Percentiles rank a stretch among this genome's conserved stretches.
Conservation (phyloP, 1,139 yeast species). For the Suhomyces maxii region DNA sequence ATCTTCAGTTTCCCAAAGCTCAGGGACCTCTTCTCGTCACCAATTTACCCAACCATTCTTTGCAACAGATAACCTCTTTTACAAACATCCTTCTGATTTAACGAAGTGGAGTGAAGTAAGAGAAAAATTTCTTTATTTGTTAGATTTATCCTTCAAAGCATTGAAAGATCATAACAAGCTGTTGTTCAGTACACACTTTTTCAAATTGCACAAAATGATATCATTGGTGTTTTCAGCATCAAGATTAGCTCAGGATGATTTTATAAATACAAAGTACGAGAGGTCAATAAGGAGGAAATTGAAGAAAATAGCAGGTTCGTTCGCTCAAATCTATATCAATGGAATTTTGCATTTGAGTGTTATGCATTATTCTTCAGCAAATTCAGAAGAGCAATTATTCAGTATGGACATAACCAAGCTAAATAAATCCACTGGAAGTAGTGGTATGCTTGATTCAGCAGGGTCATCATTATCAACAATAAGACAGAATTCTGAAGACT, state of each 20-base stretch:
- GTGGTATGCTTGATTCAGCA: slow-evolving; percentile 17
- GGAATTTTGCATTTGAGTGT: slow-evolving; percentile 54
- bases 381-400: slow-evolving; percentile 32
- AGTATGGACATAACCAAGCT: slow-evolving; percentile 33
- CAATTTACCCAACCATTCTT: slow-evolving; percentile 46
- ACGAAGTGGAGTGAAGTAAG: slow-evolving; percentile 57
- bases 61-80: slow-evolving; percentile 47
- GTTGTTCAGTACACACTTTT: slow-evolving; percentile 53
- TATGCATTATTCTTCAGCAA: slow-evolving; percentile 30
- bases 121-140: slow-evolving; percentile 44
- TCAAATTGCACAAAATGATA: slow-evolving; percentile 49
- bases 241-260: slow-evolving; percentile 52
- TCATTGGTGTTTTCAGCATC: slow-evolving; percentile 51
- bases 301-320: slow-evolving; percentile 50
- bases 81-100: slow-evolving; percentile 57
- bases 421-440: slow-evolving; percentile 28
- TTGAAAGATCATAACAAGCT: slow-evolving; percentile 50
- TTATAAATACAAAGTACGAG: slow-evolving; percentile 45
- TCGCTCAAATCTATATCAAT: slow-evolving; percentile 61
- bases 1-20: slow-evolving; percentile 31
- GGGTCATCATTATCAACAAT: slow-evolving; percentile 29
- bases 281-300: slow-evolving; percentile 47
- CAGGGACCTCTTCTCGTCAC: slow-evolving; percentile 36
- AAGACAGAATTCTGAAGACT: slow-evolving; percentile 17
- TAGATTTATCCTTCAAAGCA: slow-evolving; percentile 49